Evolutionary conservation across 2,329 filamentous ascomycete genomes (phyloP).

Genomic region (Neonectria hederae): DNA sequence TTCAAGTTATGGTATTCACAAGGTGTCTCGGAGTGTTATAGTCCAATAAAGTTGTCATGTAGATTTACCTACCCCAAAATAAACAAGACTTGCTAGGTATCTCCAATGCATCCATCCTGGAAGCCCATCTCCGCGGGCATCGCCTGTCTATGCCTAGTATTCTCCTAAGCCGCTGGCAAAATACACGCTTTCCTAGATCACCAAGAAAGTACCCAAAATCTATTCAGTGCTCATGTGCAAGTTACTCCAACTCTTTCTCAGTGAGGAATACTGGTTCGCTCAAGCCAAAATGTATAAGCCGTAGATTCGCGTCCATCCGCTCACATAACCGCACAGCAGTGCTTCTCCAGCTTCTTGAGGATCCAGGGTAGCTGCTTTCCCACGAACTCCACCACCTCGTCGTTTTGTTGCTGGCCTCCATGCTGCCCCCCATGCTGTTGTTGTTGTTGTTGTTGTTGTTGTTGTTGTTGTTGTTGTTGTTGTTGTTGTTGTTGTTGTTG

Average conservation of each 20-base stretch:
- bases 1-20: neutral
- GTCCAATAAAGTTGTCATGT: neutral
- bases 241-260: neutral
- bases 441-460: slow-evolving; percentile 56
- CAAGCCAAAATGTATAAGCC: slow-evolving; percentile 17
- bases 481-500: slow-evolving; percentile 56
- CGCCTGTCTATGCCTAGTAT: slow-evolving; percentile 20
- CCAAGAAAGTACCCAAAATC: slow-evolving; percentile 1
- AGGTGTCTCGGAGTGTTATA: neutral
- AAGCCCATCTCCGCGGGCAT: slow-evolving; percentile 5
- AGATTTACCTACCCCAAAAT: neutral
- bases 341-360: slow-evolving; percentile 71
- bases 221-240: slow-evolving; percentile 6
- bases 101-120: slow-evolving; percentile 17
- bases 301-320: slow-evolving; percentile 20
- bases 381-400: slow-evolving; percentile 68
- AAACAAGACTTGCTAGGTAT: slow-evolving; percentile 27
- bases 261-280: slow-evolving; percentile 15
- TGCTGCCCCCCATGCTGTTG: slow-evolving; percentile 50
- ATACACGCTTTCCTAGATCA: slow-evolving; percentile 14
- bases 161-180: neutral
- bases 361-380: slow-evolving; percentile 69
- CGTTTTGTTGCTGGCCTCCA: slow-evolving; percentile 54
- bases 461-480: slow-evolving; percentile 54
- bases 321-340: slow-evolving; percentile 81